Conservation (phyloP, 441 rosid genomes). For the Arabidopsis hybrid region DNA sequence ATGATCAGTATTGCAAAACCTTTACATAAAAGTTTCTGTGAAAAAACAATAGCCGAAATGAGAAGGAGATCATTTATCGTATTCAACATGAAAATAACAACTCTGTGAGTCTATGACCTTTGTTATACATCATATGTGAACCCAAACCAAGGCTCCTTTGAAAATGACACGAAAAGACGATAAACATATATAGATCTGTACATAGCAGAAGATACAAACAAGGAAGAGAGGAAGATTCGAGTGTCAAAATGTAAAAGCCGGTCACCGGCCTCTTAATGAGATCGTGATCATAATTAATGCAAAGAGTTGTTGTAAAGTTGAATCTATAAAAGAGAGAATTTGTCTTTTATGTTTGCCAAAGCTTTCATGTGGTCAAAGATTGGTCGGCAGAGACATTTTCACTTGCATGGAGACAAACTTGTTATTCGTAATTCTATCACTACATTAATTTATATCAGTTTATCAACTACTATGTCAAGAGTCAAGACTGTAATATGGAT, state of each 20-base stretch:
- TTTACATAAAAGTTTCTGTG: not conserved
- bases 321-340: constrained; percentile 42
- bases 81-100: constrained; percentile 39
- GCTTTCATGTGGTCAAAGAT: constrained; percentile 38
- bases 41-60: constrained; percentile 2
- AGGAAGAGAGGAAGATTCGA: constrained; percentile 33
- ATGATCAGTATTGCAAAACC: not conserved
- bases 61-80: constrained; percentile 4
- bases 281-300: constrained; percentile 39
- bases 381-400: constrained; percentile 39
- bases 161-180: constrained; percentile 26
- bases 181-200: not conserved
- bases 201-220: constrained; percentile 33
- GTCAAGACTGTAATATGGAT: constrained; percentile 22
- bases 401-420: constrained; percentile 37
- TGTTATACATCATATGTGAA: constrained; percentile 30
- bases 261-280: constrained; percentile 48
- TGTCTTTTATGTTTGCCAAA: constrained; percentile 40
- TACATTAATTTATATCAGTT: constrained; percentile 20
- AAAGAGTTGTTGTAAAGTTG: constrained; percentile 21
- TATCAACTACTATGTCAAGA: constrained; percentile 31
- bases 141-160: constrained; percentile 28
- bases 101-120: constrained; percentile 7
- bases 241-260: constrained; percentile 39
- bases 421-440: constrained; percentile 13